These are phyloP conservation scores for Eleusine coracana DNA, from an alignment of 176 grass and related monocot species.

Conservation along the genomic window DNA sequence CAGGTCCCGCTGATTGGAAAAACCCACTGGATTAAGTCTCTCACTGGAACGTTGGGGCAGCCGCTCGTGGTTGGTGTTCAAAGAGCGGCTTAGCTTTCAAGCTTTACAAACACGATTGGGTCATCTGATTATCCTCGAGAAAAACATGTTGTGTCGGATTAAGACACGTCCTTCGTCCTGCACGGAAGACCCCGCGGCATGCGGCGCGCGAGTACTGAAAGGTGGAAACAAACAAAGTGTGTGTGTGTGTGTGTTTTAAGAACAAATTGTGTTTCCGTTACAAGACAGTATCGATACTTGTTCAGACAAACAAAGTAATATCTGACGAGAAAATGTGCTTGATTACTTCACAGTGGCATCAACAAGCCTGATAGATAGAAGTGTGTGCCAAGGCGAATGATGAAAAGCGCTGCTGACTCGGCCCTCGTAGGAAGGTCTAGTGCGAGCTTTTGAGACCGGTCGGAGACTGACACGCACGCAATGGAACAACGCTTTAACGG, in stretches of 20 bases:
- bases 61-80: conserved; percentile 8
- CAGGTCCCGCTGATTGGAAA: background rate
- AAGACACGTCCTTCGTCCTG: background rate
- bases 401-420: background rate
- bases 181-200: too few species aligned
- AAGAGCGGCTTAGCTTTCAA: conserved; percentile 9
- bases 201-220: too few species aligned
- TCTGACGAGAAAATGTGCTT: background rate
- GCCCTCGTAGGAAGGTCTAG: background rate
- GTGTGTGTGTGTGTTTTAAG: too few species aligned
- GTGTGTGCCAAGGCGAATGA: conserved; percentile 33
- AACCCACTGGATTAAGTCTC: conserved; percentile 4
- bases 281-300: too few species aligned
- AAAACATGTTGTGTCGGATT: conserved; percentile 6
- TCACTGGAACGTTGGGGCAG: background rate
- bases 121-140: background rate
- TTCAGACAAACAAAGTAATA: too few species aligned
- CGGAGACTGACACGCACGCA: background rate
- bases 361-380: background rate
- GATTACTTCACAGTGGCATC: background rate
- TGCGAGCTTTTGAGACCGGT: background rate
- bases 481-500: too few species aligned
- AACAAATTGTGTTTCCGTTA: too few species aligned
- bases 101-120: conserved; percentile 33
- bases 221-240: too few species aligned